A percentile compares a stretch with the other conserved stretches of the same genome.
Conservation (phyloP, 1,139 yeast genomes). For the Suhomyces bokatorum region DNA sequence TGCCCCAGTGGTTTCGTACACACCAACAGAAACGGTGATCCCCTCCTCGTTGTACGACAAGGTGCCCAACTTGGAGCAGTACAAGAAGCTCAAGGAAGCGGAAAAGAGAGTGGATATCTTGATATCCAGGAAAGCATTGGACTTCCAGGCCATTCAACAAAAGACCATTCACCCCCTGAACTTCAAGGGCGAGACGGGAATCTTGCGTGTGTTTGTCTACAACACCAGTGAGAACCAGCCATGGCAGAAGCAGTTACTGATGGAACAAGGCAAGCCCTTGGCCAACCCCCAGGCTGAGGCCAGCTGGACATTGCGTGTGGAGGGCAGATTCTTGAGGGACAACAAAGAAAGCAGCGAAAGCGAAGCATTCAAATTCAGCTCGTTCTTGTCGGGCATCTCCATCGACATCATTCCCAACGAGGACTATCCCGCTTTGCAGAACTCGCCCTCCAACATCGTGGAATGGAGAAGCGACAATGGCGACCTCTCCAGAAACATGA, state of each 20-base stretch:
- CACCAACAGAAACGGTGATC: conserved; percentile 73
- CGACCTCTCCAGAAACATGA: conserved; percentile 15
- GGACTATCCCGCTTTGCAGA: conserved; percentile 40
- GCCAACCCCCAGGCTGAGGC: conserved; percentile 42
- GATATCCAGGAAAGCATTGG: conserved; percentile 79
- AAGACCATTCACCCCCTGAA: conserved; percentile 47
- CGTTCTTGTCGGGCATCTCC: conserved; percentile 80
- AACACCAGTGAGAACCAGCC: conserved; percentile 85
- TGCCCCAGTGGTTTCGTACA: conserved; percentile 45
- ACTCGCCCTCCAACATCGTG: conserved; percentile 35
- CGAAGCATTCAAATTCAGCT: conserved; percentile 57
- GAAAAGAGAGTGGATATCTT: conserved; percentile 80
- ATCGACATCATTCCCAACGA: conserved; percentile 63
- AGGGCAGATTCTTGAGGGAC: conserved; percentile 67
- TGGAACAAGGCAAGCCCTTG: conserved; percentile 25
- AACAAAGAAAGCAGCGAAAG: conserved; percentile 25
- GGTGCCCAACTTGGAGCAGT: conserved; percentile 73
- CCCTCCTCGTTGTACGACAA: conserved; percentile 59
- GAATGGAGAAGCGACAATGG: conserved; percentile 42
- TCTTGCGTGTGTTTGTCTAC: conserved; percentile 76
- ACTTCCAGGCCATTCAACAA: conserved; percentile 71
- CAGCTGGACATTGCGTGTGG: conserved; percentile 83
- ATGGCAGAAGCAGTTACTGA: conserved; percentile 67
- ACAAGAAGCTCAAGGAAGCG: conserved; percentile 69
- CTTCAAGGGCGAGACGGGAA: conserved; percentile 51